Percentiles rank a stretch among this genome's conserved stretches.
phyloP scores from a whole-genome alignment of 2,329 filamentous ascomycete genomes.

The Shiraia sp. region DNA sequence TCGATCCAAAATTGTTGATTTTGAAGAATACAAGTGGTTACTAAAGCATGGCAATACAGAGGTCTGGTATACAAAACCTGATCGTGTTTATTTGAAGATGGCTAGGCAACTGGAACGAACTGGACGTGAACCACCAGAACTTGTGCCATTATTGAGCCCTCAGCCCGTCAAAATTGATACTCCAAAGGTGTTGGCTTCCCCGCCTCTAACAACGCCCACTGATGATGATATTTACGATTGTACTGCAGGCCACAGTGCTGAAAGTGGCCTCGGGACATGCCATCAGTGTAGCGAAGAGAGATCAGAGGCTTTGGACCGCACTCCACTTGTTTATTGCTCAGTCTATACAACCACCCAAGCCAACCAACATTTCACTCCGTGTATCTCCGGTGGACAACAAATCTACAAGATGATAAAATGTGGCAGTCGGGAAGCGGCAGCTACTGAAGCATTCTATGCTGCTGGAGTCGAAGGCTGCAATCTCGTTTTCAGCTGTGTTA shows the following conservation, averaged over 20 bases:
- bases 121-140: slow-evolving; percentile 13
- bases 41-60: slow-evolving; percentile 28
- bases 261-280: slow-evolving; percentile 21
- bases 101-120: slow-evolving; percentile 8
- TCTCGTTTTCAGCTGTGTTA: slow-evolving; percentile 37
- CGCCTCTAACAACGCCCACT: slow-evolving; percentile 31
- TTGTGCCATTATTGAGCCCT: slow-evolving; percentile 15
- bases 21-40: slow-evolving; percentile 35
- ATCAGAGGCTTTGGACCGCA: slow-evolving; percentile 26
- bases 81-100: slow-evolving; percentile 11
- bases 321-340: slow-evolving; percentile 29
- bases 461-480: slow-evolving; percentile 37
- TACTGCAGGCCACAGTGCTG: slow-evolving; percentile 13
- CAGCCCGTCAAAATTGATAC: slow-evolving; percentile 24
- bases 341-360: slow-evolving; percentile 31
- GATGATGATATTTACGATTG: slow-evolving; percentile 37
- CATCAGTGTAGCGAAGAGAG: slow-evolving; percentile 32
- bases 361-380: slow-evolving; percentile 11
- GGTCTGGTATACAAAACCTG: slow-evolving; percentile 37
- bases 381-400: slow-evolving; percentile 18
- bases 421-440: slow-evolving; percentile 37
- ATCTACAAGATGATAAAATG: slow-evolving; percentile 39
- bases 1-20: slow-evolving; percentile 25
- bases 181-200: slow-evolving; percentile 35
- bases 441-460: slow-evolving; percentile 33